Base-by-base conservation (phyloP, 2,329 filamentous ascomycete genomes). In the Nothophaeocryptopus gaeumannii region DNA sequence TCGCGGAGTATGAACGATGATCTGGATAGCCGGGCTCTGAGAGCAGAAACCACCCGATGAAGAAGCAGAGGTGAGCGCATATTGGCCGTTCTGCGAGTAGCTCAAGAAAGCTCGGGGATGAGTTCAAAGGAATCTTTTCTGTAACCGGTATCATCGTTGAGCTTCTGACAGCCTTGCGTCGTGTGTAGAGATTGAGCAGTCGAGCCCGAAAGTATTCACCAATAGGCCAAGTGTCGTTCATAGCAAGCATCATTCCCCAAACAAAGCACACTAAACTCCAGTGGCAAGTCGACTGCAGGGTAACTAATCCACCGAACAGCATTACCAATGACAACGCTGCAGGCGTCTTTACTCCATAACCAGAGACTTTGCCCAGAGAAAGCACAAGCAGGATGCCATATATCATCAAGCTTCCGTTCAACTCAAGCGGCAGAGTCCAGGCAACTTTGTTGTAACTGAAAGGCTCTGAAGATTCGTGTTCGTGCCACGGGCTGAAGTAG, bases 1-100 rank as follows among this genome's bases (percentile, higher is more conserved):
- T 71, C 13, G 70, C 26, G 13, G n/a, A 42, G 13, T 42, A 33
- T 26, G 20, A 26, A 9, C 39, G 42, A 5, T 39, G 38, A 11
- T 48, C 39, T 12, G 39, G 39, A 16, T 33, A 42, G 26, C 39
- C 39, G 14, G 44, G 44, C 26, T 16, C 16, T 13, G 44, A 37
- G 8, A 47, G 45, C 13, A 47, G 45, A 32, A 26, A 47, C 45
- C 45, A 47, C 13, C 45, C 45, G 8, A 40, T 9, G 31, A 47
- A 41, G 38, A 47, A 41, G 38, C 16, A 34, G 2, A 30, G 15
- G 20, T 47, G 30, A 10, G 32, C 16, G 1, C 15, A 14, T 11
- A 42, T 33, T 15, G 26, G 29, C 20, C 7, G 20, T 4, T 26
- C 3, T 7, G 20, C 20, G 7, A 26, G 20, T 4, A 3, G 20